phyloP scores from a whole-genome alignment of 78 protist species.

The Polysphondylium violaceum region DNA sequence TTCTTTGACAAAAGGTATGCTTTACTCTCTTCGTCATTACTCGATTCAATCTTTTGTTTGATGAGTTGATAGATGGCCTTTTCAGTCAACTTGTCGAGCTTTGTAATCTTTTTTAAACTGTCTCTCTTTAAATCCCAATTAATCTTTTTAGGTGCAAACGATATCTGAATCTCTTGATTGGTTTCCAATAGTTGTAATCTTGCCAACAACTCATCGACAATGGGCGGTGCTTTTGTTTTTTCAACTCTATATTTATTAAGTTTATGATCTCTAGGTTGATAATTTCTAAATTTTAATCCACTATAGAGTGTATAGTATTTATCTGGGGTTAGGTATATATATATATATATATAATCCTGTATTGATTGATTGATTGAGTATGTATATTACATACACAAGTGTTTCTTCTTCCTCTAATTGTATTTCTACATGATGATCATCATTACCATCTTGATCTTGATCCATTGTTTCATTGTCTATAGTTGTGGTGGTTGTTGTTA shows the following conservation, averaged over 20 bases:
- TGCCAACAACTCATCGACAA: slow-evolving; percentile 48
- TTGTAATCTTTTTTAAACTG: slow-evolving; percentile 19
- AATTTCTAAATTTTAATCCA: slow-evolving; percentile 75
- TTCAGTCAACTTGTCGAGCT: slow-evolving; percentile 58
- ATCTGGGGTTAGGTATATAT: background rate
- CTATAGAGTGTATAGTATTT: background rate
- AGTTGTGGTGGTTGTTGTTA: background rate
- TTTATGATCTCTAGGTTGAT: slow-evolving; percentile 51
- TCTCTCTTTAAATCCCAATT: slow-evolving; percentile 78
- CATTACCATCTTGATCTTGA: slow-evolving; percentile 7
- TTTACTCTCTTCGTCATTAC: slow-evolving; percentile 7
- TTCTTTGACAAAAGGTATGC: slow-evolving; percentile 1
- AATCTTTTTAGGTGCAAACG: slow-evolving; percentile 45
- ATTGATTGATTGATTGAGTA: too few species aligned
- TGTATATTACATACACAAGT: too few species aligned
- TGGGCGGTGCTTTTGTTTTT: slow-evolving; percentile 47
- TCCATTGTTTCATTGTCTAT: background rate
- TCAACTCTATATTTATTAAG: slow-evolving; percentile 24
- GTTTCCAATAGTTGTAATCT: slow-evolving; percentile 35
- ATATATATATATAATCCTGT: background rate
- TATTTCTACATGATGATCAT: background rate
- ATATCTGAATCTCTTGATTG: slow-evolving; percentile 15
- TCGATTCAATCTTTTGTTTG: slow-evolving; percentile 3
- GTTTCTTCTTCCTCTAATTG: background rate
- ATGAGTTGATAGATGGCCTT: slow-evolving; percentile 47